These are phyloP conservation scores for Yamadazyma trypodendri DNA, from an alignment of 1,139 yeast species.

Conservation along the genomic window DNA sequence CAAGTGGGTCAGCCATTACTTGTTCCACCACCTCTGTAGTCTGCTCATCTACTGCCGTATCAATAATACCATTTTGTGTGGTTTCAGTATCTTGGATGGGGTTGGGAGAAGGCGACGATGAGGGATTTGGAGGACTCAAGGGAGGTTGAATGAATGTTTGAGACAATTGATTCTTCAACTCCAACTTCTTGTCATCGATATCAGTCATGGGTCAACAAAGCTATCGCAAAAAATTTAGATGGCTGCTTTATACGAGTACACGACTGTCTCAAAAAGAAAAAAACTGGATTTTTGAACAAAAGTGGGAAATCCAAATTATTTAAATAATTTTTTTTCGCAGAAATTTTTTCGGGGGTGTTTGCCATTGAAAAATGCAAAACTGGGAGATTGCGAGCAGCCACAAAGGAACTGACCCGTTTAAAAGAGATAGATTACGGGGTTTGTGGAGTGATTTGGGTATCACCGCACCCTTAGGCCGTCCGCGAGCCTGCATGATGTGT, in stretches of 20 bases:
- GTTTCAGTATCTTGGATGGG: constrained; percentile 5
- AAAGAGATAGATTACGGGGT: not conserved
- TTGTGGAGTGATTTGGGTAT: too few species aligned
- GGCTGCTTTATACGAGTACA: constrained; percentile 4
- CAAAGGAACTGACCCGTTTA: not conserved
- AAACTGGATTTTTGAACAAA: constrained; percentile 4
- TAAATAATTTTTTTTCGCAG: constrained; percentile 15
- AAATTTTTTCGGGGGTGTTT: constrained; percentile 4
- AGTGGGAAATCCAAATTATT: constrained; percentile 15
- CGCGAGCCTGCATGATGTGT: too few species aligned
- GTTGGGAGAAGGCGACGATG: constrained; percentile 11
- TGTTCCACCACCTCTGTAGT: not conserved
- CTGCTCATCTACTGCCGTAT: not conserved
- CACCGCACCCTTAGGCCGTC: too few species aligned
- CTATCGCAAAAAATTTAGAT: not conserved
- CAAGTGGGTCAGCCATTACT: constrained; percentile 3
- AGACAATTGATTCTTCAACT: constrained; percentile 5
- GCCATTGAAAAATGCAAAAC: constrained; percentile 5
- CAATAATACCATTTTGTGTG: not conserved
- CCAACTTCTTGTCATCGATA: constrained; percentile 9
- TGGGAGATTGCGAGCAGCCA: constrained; percentile 2
- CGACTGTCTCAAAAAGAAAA: constrained; percentile 6
- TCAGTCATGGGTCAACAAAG: constrained; percentile 3
- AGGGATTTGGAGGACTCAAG: constrained; percentile 13
- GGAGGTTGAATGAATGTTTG: constrained; percentile 10